Percentiles rank a stretch among this genome's conserved stretches.
These are phyloP conservation scores for Priceomyces castillae DNA, from an alignment of 805 yeast species.

Conservation along the genomic window DNA sequence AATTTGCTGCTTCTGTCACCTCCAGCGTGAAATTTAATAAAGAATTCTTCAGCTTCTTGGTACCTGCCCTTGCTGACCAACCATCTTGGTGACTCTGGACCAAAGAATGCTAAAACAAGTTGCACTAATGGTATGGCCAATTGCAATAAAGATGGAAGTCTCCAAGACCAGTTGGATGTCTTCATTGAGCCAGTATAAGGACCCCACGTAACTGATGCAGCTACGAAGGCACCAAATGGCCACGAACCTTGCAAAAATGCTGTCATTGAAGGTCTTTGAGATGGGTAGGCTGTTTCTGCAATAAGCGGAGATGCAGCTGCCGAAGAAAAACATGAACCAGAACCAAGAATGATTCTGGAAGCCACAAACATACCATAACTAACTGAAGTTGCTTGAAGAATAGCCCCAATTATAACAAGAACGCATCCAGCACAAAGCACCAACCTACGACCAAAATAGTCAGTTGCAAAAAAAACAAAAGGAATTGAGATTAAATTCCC, in stretches of 20 bases:
- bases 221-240: conserved; percentile 63
- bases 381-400: conserved; percentile 36
- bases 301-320: conserved; percentile 49
- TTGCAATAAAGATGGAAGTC: conserved; percentile 50
- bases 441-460: conserved; percentile 27
- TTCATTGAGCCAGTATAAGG: conserved; percentile 49
- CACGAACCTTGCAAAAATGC: conserved; percentile 44
- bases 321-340: conserved; percentile 40
- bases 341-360: conserved; percentile 48
- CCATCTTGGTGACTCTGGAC: conserved; percentile 53
- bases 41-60: conserved; percentile 24
- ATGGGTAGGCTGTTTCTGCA: conserved; percentile 50
- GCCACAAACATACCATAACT: conserved; percentile 39
- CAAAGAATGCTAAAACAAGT: conserved; percentile 33
- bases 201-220: conserved; percentile 61
- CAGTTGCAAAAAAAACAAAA: conserved; percentile 7
- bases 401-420: conserved; percentile 31
- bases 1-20: conserved; percentile 10
- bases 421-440: conserved; percentile 23
- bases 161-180: conserved; percentile 55
- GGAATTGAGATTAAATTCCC: conserved; percentile 12
- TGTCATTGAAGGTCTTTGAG: conserved; percentile 5
- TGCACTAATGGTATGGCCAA: conserved; percentile 47
- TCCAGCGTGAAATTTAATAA: conserved; percentile 30
- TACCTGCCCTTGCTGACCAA: conserved; percentile 30